Base-by-base conservation (phyloP, 768 basidiomycete genomes). In the Pleurotus tuber-regium region DNA sequence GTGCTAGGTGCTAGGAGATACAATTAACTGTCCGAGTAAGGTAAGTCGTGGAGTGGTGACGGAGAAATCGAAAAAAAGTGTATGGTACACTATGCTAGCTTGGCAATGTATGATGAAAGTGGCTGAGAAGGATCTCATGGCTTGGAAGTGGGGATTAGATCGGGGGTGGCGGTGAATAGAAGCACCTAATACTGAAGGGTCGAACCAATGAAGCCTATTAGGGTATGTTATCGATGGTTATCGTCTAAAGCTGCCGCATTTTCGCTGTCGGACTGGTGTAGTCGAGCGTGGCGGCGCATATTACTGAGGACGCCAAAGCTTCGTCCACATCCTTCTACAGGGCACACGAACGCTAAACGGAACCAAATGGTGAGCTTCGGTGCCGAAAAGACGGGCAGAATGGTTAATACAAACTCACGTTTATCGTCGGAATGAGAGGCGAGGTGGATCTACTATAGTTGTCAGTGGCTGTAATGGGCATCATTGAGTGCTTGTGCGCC, bases 381-480 rank as follows among this genome's bases (percentile, higher is more conserved):
- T 21, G 19, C 51, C 25, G 26, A 53, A 28, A 12, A 19, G 26
- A 44, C 26, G 14, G 25, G 19, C 14, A 29, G 43, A 25, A 46
- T 49, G 51, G 57, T 9, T 48, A 46, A 38, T 33, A 48, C 55
- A n/a, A 58, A 74, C 85, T 74, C 63, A 91, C 89, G 89, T 72
- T 86, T 90, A 66, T 88, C 87, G 55, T 87, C 89, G 0, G 88
- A 90, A 66, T 92, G 89, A 58, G 87, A 89, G 55, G 91, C 89
- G 55, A 87, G 67, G 66, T 92, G 89, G 57, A 89, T 91, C 89
- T 91, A 54, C 12, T 52, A 41, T 50, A 49, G 43, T 36, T 55
- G 41, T 50, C 49, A 35, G 76, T 79, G 0, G 77, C 78, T n/a
- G 76, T 72, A 54, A 75, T 79, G 54, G 50, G n/a, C n/a, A n/a